phyloP scores from a whole-genome alignment of 495 filamentous ascomycete species.

The Neurospora intermedia region DNA sequence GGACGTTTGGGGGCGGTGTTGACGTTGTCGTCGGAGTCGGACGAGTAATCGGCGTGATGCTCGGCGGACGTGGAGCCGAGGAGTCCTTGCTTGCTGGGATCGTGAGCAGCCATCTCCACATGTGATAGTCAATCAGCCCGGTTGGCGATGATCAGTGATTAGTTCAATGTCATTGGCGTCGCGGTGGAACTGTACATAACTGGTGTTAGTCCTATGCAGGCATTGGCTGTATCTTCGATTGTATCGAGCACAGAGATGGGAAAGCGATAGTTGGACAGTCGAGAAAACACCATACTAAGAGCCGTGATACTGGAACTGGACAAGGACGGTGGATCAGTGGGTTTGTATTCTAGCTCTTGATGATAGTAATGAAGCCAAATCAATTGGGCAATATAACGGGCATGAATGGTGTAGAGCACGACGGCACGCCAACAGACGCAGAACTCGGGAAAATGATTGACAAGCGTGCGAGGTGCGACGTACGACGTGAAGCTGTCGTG shows the following conservation, averaged over 20 bases:
- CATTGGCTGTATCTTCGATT: not conserved
- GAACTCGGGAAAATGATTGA: not conserved
- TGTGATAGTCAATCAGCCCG: not conserved
- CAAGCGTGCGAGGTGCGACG: not conserved
- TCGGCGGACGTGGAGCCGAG: constrained; percentile 6
- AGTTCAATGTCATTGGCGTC: not conserved
- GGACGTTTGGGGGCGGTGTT: constrained; percentile 35
- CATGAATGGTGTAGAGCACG: not conserved
- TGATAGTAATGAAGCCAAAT: not conserved
- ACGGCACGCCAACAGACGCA: not conserved
- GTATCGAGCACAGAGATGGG: not conserved
- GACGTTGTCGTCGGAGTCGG: constrained; percentile 15
- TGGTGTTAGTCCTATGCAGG: not conserved
- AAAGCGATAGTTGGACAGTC: not conserved
- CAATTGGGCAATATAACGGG: not conserved
- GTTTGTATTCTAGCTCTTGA: not conserved
- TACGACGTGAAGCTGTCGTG: not conserved
- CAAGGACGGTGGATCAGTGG: not conserved
- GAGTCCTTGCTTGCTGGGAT: constrained; percentile 15
- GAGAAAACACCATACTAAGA: not conserved
- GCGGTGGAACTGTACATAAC: not conserved
- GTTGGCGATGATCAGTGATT: not conserved
- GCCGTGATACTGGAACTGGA: not conserved
- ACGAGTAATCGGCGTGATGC: constrained; percentile 16
- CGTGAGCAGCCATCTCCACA: constrained; percentile 4